Base-by-base conservation (phyloP, 2,329 filamentous ascomycete genomes). In the Monosporascus sp. region DNA sequence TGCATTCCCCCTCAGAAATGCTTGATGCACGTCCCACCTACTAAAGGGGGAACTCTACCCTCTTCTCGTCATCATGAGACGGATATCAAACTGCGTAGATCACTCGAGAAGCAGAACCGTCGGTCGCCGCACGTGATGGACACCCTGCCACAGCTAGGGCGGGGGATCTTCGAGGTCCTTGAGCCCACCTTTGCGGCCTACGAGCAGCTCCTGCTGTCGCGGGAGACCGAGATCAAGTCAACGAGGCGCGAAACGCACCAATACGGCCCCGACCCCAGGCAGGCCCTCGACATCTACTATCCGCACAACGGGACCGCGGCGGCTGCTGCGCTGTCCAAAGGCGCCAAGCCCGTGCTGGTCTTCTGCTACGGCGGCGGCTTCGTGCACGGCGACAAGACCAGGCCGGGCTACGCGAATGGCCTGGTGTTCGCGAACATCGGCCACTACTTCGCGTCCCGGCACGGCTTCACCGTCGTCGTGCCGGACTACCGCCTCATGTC, bases 241-340 rank as follows among this genome's bases (percentile, higher is more conserved):
- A 63, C 53, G 14, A 57, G 55, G 47, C 57, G 55, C 28, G 63
- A 68, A 46, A 70, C 68, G 11, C 60, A 68, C 55, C 55, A 52
- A 5, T 74, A 74, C 52, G 72, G 72, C 4, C 57, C 60, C 2
- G 55, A 69, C 37, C 56, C 64, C 9, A 66, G 72, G 11, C 72
- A 74, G 14, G 55, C 68, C 38, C 64, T 75, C 18, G 72, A 75
- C 53, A 51, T 74, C 40, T 75, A 75, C 57, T 65, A 62, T 44
- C 64, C 64, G 3, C 53, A 52, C 15, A 5, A 45, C 8, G 50
- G 52, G 28, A 49, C 52, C 28, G 46, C 50, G 11, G 49, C 54
- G 15, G 24, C 44, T 2, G 50, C 57, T 7, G 15, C 3, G 5
- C 51, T 55, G 11, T 54, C 55, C 41, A 52, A 40, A 14, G 20